phyloP scores from a whole-genome alignment of 2,329 filamentous ascomycete genomes.

The Xylariaceae sp. region DNA sequence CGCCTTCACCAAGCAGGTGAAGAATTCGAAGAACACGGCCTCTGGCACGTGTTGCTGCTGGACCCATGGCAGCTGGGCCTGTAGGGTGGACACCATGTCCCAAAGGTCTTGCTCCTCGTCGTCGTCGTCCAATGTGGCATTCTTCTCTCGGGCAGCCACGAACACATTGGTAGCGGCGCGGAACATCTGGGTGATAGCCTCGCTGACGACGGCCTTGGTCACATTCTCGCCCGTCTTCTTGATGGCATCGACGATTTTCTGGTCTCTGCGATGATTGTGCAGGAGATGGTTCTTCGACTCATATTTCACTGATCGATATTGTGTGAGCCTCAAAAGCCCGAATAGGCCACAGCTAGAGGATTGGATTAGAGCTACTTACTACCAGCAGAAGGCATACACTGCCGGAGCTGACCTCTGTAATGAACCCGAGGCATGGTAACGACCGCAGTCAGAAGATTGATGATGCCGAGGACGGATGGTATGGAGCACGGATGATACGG shows the following conservation, averaged over 20 bases:
- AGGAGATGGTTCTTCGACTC: neutral
- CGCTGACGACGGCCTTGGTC: too few relatives aligned
- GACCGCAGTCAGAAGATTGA: neutral
- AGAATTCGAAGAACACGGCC: conserved; percentile 4
- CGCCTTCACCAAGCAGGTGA: conserved; percentile 3
- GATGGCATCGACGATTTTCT: too few relatives aligned
- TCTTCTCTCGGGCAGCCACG: too few relatives aligned
- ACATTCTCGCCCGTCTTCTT: too few relatives aligned
- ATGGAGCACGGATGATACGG: too few relatives aligned
- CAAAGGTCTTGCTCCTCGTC: conserved; percentile 1
- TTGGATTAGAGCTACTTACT: conserved; percentile 1
- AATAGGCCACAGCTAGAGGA: neutral
- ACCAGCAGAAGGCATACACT: neutral
- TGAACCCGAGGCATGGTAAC: neutral
- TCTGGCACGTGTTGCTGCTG: neutral
- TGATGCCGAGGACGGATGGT: neutral
- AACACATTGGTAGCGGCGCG: conserved; percentile 1
- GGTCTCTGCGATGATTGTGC: too few relatives aligned
- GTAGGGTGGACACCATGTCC: too few relatives aligned
- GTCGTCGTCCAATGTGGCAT: too few relatives aligned
- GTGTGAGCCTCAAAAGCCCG: neutral
- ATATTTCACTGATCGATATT: neutral
- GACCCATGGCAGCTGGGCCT: conserved; percentile 1
- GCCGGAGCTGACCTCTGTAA: neutral
- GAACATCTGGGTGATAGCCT: conserved; percentile 3